Evolutionary conservation across 2,329 filamentous ascomycete genomes (phyloP), one percentile per base, ranked within the genome.

Genomic region (Nothophoma quercina): DNA sequence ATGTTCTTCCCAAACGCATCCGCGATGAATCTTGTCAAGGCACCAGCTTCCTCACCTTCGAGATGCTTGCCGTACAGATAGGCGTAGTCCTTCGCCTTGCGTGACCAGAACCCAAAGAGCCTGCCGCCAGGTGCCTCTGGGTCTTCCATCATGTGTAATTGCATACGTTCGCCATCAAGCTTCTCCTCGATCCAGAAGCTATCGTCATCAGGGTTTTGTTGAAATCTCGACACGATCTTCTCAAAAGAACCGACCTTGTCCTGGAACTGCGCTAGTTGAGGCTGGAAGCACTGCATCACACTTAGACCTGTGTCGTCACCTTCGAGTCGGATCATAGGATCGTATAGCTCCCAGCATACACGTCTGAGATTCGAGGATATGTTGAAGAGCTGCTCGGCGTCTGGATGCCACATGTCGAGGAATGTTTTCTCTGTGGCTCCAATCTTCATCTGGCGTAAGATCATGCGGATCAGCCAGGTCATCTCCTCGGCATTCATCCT

Each of bases 171-270:
- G 1, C 95, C 95, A 63, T 99, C 95, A 7, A 99, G 80, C 74
- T 99, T 99, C 76, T 99, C 95, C 73, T 99, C 95, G 39, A 98
- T 95, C 92, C 93, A 98, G 68, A 96, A 99, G 7, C 89, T 85
- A 0, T 83, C 79, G 44, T 96, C 87, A 0, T 90, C 86, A 19
- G 88, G 83, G 0, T 85, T 88, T 0, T 83, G 80, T 2, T 85
- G 83, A 75, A 88, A 84, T 35, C 78, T 86, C 15, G 85, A 79
- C 1, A 96, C 85, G 84, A 96, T 91, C 68, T 87, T 89, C 47
- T 91, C 84, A 62, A 96, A 91, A 0, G 87, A 86, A 9, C 69
- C 70, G 6, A 70, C 62, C 26, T 90, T 84, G 81, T 90, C 89
- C 72, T 97, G 91, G 59, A 96, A 97, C 59, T 95, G 90, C 4